Evolutionary conservation across 2,329 filamentous ascomycete species (phyloP), one percentile per base, ranked within the genome.

Genomic region (Zasmidium angulare): DNA sequence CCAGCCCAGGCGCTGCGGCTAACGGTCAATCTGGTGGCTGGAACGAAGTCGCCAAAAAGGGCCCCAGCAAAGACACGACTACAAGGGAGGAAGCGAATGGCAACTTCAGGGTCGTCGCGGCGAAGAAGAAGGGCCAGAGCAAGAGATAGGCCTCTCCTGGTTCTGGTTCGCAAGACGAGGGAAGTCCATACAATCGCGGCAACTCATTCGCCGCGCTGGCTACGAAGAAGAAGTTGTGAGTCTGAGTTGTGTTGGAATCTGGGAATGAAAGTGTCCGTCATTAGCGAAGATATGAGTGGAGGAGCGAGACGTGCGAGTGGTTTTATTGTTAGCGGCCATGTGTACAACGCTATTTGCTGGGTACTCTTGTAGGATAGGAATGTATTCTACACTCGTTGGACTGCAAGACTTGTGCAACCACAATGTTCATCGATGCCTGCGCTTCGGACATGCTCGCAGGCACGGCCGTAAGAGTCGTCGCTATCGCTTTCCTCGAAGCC

Each of bases 41-140:
- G 95, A 96, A 84, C 68, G 95, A 98, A 78, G 95, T 99, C 54
- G 95, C 95, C 1, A 98, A 98, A 87, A 97, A 97, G 82, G 89
- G 89, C 22, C 79, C 78, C 52, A 74, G 60, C 66, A 67, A 68
- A 71, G 72, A 62, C 55, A 71, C 70, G 11, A 24, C 46, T 67
- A 73, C 74, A 74, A 77, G 78, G 70, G 70, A 76, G 51, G 72
- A 75, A 50, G 73, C 76, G 47, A 84, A 81, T 22, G 83, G 88
- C 10, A 85, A 85, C 52, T 98, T 97, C 80, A 95, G 95, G 81
- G 90, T 98, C 55, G 93, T 98, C 11, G 86, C 91, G 14, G 84
- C 88, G 63, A 93, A 95, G 76, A 98, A 97, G 86, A 96, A 96
- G 85, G 88, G 83, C 46, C 66, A 69, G 12, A 79, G 79, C 72